Base-by-base conservation (phyloP, 1,139 yeast species). In the Fermentozyma sake region DNA sequence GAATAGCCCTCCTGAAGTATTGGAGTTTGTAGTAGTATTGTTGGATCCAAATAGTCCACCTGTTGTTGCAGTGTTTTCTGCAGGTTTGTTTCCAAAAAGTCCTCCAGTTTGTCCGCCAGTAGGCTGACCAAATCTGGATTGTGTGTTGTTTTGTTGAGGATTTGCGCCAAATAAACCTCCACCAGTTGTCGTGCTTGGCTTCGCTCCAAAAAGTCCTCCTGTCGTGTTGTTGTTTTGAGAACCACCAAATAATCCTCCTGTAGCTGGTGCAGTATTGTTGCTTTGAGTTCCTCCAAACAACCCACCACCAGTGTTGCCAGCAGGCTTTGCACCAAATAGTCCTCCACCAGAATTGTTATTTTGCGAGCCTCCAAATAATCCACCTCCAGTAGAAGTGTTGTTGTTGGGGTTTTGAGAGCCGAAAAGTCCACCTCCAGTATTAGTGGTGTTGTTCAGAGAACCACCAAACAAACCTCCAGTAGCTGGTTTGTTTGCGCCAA, bases 231-330 rank as follows among this genome's bases (percentile, higher is more conserved):
- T 32, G 31, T 40, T 48, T 28, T 34, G 38, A 34, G 47, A 33
- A 30, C 44, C 36, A 9, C 68, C 69, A 35, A 62, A 60, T 12
- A 55, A 39, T 0, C 61, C 60, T 12, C 57, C 51, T 12, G 51
- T 26, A 9, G 39, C 29, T 11, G 23, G 31, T 2, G 33, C 27
- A 6, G 38, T 27, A 22, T 32, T 22, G 23, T 29, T 13, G 30
- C n/a, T n/a, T n/a, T n/a, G n/a, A n/a, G n/a, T n/a, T n/a, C n/a
- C n/a, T n/a, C 36, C 23, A 37, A 16, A 47, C 34, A 14, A 36
- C 22, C 32, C 38, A 9, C 67, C 65, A 14, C 19, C 22, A 12
- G 32, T 23, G 21, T 23, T 26, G 20, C 18, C 24, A 17, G 29
- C 38, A n/a, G 34, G 30, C 17, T 43, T 42, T 11, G 28, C 28